Evolutionary conservation across 2,329 filamentous ascomycete genomes (phyloP).

Genomic region (Xylariaceae sp.): DNA sequence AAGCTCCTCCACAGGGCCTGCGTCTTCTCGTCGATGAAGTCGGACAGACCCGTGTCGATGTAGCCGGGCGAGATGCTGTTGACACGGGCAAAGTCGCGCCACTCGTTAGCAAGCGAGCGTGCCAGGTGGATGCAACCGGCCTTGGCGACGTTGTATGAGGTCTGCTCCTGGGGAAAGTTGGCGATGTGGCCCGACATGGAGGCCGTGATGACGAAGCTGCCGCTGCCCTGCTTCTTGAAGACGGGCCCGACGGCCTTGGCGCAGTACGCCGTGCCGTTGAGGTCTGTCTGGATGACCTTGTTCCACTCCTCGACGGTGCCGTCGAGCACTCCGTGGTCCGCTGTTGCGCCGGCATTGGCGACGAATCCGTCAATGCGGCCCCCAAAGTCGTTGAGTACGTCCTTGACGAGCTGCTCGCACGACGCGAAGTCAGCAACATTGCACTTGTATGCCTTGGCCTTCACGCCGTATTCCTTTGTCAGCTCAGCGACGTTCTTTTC

Average conservation of each 20-base stretch:
- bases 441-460: constrained; percentile 58
- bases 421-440: constrained; percentile 51
- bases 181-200: constrained; percentile 64
- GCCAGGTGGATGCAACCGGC: constrained; percentile 44
- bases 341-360: constrained; percentile 64
- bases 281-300: constrained; percentile 55
- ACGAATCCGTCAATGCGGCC: constrained; percentile 70
- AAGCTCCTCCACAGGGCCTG: constrained; percentile 34
- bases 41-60: constrained; percentile 41
- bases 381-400: constrained; percentile 70
- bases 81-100: constrained; percentile 58
- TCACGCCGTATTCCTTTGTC: constrained; percentile 61
- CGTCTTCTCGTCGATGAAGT: constrained; percentile 41
- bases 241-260: constrained; percentile 55
- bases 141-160: constrained; percentile 59
- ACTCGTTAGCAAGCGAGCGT: constrained; percentile 51
- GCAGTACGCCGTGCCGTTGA: constrained; percentile 64
- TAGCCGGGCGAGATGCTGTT: constrained; percentile 62
- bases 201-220: constrained; percentile 60
- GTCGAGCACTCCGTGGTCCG: constrained; percentile 53
- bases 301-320: constrained; percentile 54
- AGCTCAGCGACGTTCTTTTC: constrained; percentile 63
- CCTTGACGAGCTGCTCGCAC: constrained; percentile 51
- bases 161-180: constrained; percentile 61
- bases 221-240: constrained; percentile 58